phyloP scores from a whole-genome alignment of 225 moss, liverwort and hornwort species.

The Physcomitrium patens region DNA sequence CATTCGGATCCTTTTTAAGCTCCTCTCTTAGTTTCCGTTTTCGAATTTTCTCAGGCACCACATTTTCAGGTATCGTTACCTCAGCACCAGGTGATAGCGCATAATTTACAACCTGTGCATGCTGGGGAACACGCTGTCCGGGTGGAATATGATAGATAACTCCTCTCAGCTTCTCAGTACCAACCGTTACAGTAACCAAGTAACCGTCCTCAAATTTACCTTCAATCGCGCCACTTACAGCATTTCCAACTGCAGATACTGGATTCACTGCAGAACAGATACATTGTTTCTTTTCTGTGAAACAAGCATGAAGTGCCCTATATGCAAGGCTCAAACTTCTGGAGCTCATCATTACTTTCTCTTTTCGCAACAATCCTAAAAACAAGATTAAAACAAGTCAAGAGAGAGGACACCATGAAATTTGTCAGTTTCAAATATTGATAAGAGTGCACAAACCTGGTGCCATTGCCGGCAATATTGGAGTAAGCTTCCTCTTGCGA shows the following conservation, averaged over 20 bases:
- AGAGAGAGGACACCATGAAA: not conserved
- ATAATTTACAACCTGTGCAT: conserved; percentile 57
- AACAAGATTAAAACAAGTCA: not conserved
- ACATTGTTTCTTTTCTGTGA: not conserved
- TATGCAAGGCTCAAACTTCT: not conserved
- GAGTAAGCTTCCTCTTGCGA: conserved; percentile 51
- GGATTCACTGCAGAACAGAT: conserved; percentile 38
- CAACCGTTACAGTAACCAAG: conserved; percentile 75
- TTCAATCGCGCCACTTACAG: conserved; percentile 73
- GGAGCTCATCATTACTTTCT: not conserved
- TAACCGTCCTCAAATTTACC: conserved; percentile 89
- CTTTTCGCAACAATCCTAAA: not conserved
- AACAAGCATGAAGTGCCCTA: not conserved
- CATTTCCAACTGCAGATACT: conserved; percentile 47
- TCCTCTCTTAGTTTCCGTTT: conserved; percentile 78
- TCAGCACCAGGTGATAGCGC: conserved; percentile 47
- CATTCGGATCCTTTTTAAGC: conserved; percentile 93
- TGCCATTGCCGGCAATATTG: conserved; percentile 31
- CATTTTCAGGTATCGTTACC: conserved; percentile 26
- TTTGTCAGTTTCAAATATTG: not conserved
- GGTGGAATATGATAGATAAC: conserved; percentile 82
- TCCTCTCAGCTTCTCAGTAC: conserved; percentile 75
- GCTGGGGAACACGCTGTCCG: conserved; percentile 53
- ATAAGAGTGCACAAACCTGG: conserved; percentile 36
- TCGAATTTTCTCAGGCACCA: conserved; percentile 37